Conservation (phyloP, 768 basidiomycete species). For the Mycena albidolilacea region DNA sequence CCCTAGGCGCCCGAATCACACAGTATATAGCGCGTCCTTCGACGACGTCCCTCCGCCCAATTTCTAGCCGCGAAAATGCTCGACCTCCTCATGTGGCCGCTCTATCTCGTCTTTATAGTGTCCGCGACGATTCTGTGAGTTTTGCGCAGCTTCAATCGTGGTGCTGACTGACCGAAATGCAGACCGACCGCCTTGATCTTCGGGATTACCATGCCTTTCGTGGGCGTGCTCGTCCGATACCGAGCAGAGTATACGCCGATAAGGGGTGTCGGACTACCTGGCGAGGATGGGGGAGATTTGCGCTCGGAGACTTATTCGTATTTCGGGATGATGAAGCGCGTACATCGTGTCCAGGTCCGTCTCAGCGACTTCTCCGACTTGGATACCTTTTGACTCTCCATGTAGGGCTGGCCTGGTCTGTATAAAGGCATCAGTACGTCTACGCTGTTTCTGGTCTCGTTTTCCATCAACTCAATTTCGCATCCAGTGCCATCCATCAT, state of each 20-base stretch:
- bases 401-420: conserved; percentile 28
- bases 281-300: neutral
- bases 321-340: conserved; percentile 18
- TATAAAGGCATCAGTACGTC: conserved; percentile 36
- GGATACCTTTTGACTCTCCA: neutral
- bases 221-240: conserved; percentile 13
- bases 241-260: conserved; percentile 12
- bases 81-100: no score
- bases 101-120: no score
- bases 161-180: neutral
- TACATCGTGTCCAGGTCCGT: conserved; percentile 20
- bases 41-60: no score
- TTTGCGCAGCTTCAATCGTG: no score
- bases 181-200: neutral
- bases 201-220: conserved; percentile 24
- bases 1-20: no score
- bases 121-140: no score
- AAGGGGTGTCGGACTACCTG: neutral
- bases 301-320: conserved; percentile 6
- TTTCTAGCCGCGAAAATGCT: no score
- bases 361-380: no score
- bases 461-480: neutral
- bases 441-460: neutral
- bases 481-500: conserved; percentile 33
- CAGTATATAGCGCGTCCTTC: no score